Base-by-base conservation (phyloP, 192 early-diverging fungal genomes). In the Linnemannia hyalina region DNA sequence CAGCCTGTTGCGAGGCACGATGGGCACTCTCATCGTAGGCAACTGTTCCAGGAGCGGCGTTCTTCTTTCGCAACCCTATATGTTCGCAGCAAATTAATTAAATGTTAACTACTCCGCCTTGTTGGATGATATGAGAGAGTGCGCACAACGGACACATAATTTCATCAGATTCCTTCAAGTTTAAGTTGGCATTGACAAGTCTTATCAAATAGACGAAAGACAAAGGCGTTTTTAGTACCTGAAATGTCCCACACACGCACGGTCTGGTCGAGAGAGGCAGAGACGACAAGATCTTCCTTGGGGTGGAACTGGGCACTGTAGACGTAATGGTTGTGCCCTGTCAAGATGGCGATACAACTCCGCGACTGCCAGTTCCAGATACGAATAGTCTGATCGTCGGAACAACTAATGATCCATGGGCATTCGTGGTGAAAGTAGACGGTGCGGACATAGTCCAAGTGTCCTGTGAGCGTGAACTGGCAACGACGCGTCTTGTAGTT, bases 301-400 rank as follows among this genome's bases (percentile, higher is more conserved):
- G 97, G 98, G 83, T 99, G 98, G 91, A 99, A 99, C 89, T 97
- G 94, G 8, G 97, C 97, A 57, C 93, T 95, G 97, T 99, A 99
- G 32, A 99, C 97, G 84, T 99, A 99, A 89, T 99, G 97, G 81
- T 97, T 97, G 89, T 99, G 98, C 13, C 98, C 98, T 0, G 98
- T 98, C 52, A 99, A 90, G 60, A 98, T 97, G 40, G 97, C 97
- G 75, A 99, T 98, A 82, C 97, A 99, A 86, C 93, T 98, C 70
- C 97, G 91, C 42, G 96, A 97, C 88, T 99, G 98, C 98, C 98
- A 99, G 91, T 99, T 99, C 98, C 98, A 99, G 72, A 99, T 99
- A 63, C 98, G 96, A 78, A 99, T 97, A 11, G 98, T 99, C 84
- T 99, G 97, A 88, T 99, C 98, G 81, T 99, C 98, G 11, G 97